Percentiles rank a stretch among this genome's conserved stretches.
These are phyloP conservation scores for Plantago elongata DNA, from an alignment of 257 asterid genomes.

Conservation along the genomic window DNA sequence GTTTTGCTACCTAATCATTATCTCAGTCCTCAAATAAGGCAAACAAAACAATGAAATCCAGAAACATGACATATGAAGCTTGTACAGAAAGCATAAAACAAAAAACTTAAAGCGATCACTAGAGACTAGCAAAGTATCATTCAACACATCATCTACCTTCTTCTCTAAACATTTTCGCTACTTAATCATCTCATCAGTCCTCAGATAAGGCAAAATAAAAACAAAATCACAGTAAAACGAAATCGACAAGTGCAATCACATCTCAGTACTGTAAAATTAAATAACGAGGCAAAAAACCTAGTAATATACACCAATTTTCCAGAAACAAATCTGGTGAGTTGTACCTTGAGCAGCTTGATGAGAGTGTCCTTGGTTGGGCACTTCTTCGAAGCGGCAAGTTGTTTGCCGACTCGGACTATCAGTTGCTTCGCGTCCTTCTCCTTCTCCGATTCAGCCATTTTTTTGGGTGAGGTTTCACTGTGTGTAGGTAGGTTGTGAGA, in stretches of 20 bases:
- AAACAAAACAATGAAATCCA: no score
- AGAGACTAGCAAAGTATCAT: no score
- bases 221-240: background rate
- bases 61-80: no score
- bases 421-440: constrained; percentile 34
- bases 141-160: no score
- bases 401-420: constrained; percentile 42
- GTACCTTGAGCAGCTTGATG: constrained; percentile 60
- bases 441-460: constrained; percentile 47
- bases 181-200: background rate
- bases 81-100: no score
- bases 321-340: background rate
- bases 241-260: background rate
- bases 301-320: no score
- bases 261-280: no score
- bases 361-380: constrained; percentile 58
- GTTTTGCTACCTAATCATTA: no score
- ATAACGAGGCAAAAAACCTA: no score
- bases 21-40: no score
- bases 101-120: no score
- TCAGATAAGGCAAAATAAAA: background rate
- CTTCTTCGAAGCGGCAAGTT: constrained; percentile 36
- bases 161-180: no score
- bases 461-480: constrained; percentile 2
- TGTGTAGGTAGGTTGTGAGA: constrained; percentile 10